These are phyloP conservation scores for Hibiscus trionum DNA, from an alignment of 345 rosid species.

Conservation along the genomic window DNA sequence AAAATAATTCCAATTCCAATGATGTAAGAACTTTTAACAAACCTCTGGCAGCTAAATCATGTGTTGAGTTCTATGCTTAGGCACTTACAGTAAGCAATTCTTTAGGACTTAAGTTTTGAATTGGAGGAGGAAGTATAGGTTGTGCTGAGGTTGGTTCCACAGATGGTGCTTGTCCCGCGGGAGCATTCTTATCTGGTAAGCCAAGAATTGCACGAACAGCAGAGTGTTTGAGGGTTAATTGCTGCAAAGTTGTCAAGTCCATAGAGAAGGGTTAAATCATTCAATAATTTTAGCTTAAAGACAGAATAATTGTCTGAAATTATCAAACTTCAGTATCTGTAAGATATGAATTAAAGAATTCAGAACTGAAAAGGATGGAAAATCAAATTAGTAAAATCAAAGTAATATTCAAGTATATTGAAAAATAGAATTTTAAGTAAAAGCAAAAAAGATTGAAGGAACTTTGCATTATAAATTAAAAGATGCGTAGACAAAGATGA, in stretches of 20 bases:
- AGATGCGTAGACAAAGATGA: no score
- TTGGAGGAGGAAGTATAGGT: conserved; percentile 20
- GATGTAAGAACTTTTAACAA: conserved; percentile 10
- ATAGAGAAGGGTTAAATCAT: neutral
- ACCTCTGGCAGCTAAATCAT: conserved; percentile 6
- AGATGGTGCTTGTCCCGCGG: conserved; percentile 19
- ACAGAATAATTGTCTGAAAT: neutral
- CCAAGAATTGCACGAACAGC: conserved; percentile 55
- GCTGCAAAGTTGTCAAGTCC: conserved; percentile 42
- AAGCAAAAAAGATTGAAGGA: neutral
- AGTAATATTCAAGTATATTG: no score
- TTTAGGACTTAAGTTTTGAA: conserved; percentile 41
- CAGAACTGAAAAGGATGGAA: neutral
- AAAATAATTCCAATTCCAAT: conserved; percentile 20
- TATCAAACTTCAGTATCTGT: neutral
- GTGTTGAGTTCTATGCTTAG: conserved; percentile 4
- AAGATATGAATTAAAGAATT: neutral
- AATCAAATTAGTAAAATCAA: neutral
- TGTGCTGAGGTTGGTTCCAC: conserved; percentile 24
- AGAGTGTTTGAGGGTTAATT: conserved; percentile 54
- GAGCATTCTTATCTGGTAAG: conserved; percentile 31
- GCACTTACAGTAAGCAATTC: conserved; percentile 59
- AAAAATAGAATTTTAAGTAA: neutral
- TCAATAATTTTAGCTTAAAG: neutral
- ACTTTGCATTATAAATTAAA: no score